phyloP scores from a whole-genome alignment of 2,329 filamentous ascomycete species.

The Dothideomycetidae sp. region DNA sequence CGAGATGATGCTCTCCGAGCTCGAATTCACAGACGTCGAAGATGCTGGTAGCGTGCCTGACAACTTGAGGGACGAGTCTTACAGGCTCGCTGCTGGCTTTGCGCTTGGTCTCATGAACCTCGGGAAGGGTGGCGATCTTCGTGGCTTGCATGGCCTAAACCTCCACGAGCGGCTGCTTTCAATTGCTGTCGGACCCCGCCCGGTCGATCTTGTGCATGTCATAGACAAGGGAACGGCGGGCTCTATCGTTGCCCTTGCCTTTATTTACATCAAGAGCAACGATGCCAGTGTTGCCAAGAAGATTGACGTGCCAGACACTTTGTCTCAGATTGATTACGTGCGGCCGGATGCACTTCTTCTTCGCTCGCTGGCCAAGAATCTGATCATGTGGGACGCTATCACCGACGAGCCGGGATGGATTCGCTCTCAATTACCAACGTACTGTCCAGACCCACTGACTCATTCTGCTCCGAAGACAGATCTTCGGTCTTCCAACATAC shows the following conservation, averaged over 20 bases:
- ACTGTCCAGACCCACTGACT: conserved; percentile 23
- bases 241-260: conserved; percentile 75
- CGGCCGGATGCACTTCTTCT: conserved; percentile 85
- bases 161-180: conserved; percentile 77
- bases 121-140: conserved; percentile 74
- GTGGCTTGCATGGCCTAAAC: conserved; percentile 84
- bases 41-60: conserved; percentile 55
- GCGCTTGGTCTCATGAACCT: conserved; percentile 90
- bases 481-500: conserved; percentile 69
- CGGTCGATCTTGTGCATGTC: conserved; percentile 82
- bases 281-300: conserved; percentile 77
- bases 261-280: conserved; percentile 96
- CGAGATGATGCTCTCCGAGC: conserved; percentile 96
- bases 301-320: conserved; percentile 80
- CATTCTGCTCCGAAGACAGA: neutral
- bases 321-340: conserved; percentile 88
- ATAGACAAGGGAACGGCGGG: conserved; percentile 85
- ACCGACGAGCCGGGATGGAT: conserved; percentile 56
- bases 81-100: conserved; percentile 85
- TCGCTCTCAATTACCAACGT: conserved; percentile 55
- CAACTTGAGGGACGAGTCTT: conserved; percentile 82
- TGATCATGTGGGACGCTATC: conserved; percentile 87
- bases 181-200: conserved; percentile 76
- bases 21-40: conserved; percentile 73
- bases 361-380: conserved; percentile 72